Conservation (phyloP, 2,329 filamentous ascomycete species). For the Escovopsis weberi region DNA sequence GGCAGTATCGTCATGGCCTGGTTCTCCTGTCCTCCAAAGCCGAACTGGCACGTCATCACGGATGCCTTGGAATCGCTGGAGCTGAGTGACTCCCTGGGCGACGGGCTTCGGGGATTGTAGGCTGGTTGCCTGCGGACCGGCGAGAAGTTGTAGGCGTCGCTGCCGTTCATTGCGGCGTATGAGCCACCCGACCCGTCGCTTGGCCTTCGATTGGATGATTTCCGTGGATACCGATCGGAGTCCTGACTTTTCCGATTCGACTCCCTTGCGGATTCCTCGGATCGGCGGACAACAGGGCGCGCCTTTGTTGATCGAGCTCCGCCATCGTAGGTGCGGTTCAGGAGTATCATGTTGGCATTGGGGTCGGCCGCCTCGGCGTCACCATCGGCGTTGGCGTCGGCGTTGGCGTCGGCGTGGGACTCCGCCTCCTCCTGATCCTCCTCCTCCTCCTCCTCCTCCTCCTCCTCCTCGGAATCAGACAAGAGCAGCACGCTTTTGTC, state of each 20-base stretch:
- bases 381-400: too few relatives aligned
- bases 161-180: conserved; percentile 26
- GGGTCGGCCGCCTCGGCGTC: neutral
- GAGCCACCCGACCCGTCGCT: conserved; percentile 27
- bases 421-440: too few relatives aligned
- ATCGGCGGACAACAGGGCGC: neutral
- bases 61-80: conserved; percentile 26
- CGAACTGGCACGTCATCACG: conserved; percentile 17
- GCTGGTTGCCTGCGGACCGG: conserved; percentile 6
- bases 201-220: conserved; percentile 21
- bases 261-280: conserved; percentile 3
- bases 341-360: too few relatives aligned
- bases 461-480: conserved; percentile 39
- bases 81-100: conserved; percentile 16
- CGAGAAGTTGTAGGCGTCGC: conserved; percentile 9
- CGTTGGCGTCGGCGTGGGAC: too few relatives aligned
- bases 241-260: conserved; percentile 12
- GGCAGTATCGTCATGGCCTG: conserved; percentile 24
- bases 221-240: conserved; percentile 6
- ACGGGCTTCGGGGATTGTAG: conserved; percentile 12
- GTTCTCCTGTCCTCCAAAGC: conserved; percentile 24
- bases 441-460: conserved; percentile 24
- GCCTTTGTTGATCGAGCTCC: conserved; percentile 13
- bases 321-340: conserved; percentile 12
- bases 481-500: conserved; percentile 41